Evolutionary conservation across 352 stramenopile genomes (phyloP).

Genomic region (Pseudoperonospora humuli): DNA sequence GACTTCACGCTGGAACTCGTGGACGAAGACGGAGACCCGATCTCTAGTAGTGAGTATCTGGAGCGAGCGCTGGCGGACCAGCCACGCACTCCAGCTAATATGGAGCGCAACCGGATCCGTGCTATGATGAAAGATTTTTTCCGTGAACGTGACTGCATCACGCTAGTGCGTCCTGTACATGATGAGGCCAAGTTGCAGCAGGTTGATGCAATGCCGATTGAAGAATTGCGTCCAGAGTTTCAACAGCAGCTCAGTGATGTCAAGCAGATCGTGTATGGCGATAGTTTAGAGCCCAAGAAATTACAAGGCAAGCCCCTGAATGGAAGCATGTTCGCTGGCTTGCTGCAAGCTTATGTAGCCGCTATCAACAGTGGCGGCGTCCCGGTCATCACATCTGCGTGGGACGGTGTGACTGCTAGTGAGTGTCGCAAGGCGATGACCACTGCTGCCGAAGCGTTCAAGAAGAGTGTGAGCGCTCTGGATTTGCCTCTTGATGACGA

Average conservation of each 20-base stretch:
- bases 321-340: constrained; percentile 76
- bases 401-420: constrained; percentile 75
- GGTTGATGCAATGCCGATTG: constrained; percentile 57
- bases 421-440: constrained; percentile 75
- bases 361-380: constrained; percentile 85
- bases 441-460: constrained; percentile 52
- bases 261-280: constrained; percentile 61
- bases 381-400: constrained; percentile 81
- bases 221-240: constrained; percentile 71
- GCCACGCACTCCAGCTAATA: constrained; percentile 53
- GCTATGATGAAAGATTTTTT: constrained; percentile 85
- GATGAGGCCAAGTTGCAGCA: constrained; percentile 74
- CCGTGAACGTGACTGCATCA: constrained; percentile 67
- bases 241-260: constrained; percentile 56
- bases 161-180: constrained; percentile 75
- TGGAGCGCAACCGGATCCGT: constrained; percentile 72
- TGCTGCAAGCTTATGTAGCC: constrained; percentile 78
- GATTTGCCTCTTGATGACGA: constrained; percentile 68
- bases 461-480: constrained; percentile 44
- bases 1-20: constrained; percentile 85
- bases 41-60: constrained; percentile 76
- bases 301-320: constrained; percentile 72
- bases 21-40: constrained; percentile 74
- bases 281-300: constrained; percentile 73
- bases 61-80: constrained; percentile 70